A percentile compares a stretch with the other conserved stretches of the same genome.
Evolutionary conservation across 2,329 filamentous ascomycete species (phyloP).

Genomic region (Alternaria triticimaculans): DNA sequence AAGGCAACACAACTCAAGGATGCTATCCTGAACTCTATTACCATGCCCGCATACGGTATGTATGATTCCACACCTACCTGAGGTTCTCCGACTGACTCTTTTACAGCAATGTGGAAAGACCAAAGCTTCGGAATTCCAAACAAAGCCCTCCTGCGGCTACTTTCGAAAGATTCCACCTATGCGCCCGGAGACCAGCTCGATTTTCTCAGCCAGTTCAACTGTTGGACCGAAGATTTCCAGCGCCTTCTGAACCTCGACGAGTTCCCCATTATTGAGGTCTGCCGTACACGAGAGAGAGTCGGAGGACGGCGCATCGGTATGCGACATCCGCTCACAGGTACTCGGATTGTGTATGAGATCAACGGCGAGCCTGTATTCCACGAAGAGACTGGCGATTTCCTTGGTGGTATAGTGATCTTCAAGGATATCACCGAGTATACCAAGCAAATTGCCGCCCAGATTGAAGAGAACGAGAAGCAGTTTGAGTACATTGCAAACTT

Average conservation of each 20-base stretch:
- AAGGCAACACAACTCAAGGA: slow-evolving; percentile 80
- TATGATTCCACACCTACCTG: neutral
- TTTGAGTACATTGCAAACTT: slow-evolving; percentile 79
- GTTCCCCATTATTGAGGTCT: slow-evolving; percentile 70
- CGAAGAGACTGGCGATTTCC: slow-evolving; percentile 71
- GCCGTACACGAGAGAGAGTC: slow-evolving; percentile 67
- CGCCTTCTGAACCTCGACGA: slow-evolving; percentile 64
- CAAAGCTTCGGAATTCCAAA: slow-evolving; percentile 77
- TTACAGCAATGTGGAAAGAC: slow-evolving; percentile 76
- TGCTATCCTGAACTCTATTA: slow-evolving; percentile 75
- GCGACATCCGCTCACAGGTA: slow-evolving; percentile 60
- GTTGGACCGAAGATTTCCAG: slow-evolving; percentile 73
- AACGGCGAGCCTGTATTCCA: slow-evolving; percentile 72
- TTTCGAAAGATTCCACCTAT: slow-evolving; percentile 49
- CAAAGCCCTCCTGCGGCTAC: slow-evolving; percentile 60
- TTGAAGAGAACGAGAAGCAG: slow-evolving; percentile 72
- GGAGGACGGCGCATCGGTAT: slow-evolving; percentile 66
- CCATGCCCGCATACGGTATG: slow-evolving; percentile 70
- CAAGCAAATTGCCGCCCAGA: slow-evolving; percentile 72
- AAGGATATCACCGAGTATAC: slow-evolving; percentile 75
- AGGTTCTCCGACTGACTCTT: neutral
- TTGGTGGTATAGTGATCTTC: slow-evolving; percentile 75
- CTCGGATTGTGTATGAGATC: slow-evolving; percentile 67
- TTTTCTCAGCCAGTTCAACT: slow-evolving; percentile 64
- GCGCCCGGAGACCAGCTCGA: slow-evolving; percentile 52